A percentile compares a stretch with the other conserved stretches of the same genome.
Evolutionary conservation across 1,284 basidiomycete genomes (phyloP).

Genomic region (Rhodotorula sp.): DNA sequence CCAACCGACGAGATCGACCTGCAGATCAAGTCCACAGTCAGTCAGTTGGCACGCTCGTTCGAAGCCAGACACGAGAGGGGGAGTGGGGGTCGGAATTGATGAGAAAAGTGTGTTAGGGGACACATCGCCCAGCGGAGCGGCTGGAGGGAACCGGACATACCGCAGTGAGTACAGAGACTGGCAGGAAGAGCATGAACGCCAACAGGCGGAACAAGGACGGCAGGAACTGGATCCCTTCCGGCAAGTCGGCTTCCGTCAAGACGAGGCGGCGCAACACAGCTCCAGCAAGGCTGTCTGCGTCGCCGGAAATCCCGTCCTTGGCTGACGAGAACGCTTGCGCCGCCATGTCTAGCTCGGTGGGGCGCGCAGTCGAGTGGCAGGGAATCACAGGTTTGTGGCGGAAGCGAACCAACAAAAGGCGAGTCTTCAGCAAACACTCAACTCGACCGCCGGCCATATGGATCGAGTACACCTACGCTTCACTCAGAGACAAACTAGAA

Average conservation of each 20-base stretch:
- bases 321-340: neutral
- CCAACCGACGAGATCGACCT: conserved; percentile 32
- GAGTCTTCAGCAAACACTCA: too few species aligned
- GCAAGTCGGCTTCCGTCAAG: conserved; percentile 10
- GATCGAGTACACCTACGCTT: too few species aligned
- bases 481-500: too few species aligned
- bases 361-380: neutral
- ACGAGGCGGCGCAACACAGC: conserved; percentile 3
- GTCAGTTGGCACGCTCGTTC: neutral
- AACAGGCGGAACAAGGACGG: conserved; percentile 27
- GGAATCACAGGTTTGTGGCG: neutral
- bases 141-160: conserved; percentile 2
- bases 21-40: neutral
- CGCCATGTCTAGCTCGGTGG: neutral
- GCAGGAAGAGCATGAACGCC: conserved; percentile 21
- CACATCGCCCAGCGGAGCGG: neutral
- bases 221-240: conserved; percentile 16
- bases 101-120: neutral
- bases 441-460: too few species aligned
- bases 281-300: neutral
- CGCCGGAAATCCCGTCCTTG: neutral
- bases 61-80: neutral
- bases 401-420: too few species aligned
- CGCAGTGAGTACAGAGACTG: conserved; percentile 18
- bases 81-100: neutral